These are phyloP conservation scores for Eucalyptus sp. DNA, from an alignment of 345 rosid genomes.

Conservation along the genomic window DNA sequence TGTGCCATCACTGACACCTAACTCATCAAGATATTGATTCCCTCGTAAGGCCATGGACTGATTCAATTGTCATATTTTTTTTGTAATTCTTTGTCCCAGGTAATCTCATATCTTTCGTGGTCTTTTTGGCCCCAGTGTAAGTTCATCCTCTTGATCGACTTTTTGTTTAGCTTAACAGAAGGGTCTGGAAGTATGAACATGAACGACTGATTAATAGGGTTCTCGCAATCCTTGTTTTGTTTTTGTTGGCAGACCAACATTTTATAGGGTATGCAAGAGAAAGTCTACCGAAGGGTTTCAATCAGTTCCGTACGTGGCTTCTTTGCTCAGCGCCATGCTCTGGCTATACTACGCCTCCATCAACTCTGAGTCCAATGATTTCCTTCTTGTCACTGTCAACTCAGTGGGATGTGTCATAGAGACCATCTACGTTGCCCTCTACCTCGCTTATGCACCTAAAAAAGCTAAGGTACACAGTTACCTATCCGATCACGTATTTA, in stretches of 20 bases:
- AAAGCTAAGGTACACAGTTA: conserved; percentile 26
- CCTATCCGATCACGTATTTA: neutral
- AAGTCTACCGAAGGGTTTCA: conserved; percentile 60
- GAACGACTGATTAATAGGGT: neutral
- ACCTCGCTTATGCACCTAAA: conserved; percentile 49
- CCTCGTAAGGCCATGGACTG: neutral
- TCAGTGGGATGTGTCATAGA: conserved; percentile 66
- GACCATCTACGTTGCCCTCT: conserved; percentile 50
- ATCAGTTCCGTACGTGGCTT: conserved; percentile 49
- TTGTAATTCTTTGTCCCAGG: conserved; percentile 10
- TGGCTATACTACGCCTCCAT: conserved; percentile 56
- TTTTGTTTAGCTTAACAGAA: too few species aligned
- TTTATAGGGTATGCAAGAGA: conserved; percentile 36
- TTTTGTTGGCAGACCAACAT: conserved; percentile 34
- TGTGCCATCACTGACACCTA: neutral
- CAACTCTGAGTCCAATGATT: conserved; percentile 22
- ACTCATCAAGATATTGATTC: neutral
- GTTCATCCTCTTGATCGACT: neutral
- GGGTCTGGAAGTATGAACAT: neutral
- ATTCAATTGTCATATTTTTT: neutral
- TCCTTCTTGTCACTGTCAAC: conserved; percentile 80
- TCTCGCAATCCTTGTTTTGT: neutral
- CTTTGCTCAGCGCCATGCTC: conserved; percentile 36
- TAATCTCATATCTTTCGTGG: conserved; percentile 42
- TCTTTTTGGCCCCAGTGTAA: conserved; percentile 66